Evolutionary conservation across 306 rosid species (phyloP), one percentile per base, ranked within the genome.

Genomic region (Castanopsis chinensis): DNA sequence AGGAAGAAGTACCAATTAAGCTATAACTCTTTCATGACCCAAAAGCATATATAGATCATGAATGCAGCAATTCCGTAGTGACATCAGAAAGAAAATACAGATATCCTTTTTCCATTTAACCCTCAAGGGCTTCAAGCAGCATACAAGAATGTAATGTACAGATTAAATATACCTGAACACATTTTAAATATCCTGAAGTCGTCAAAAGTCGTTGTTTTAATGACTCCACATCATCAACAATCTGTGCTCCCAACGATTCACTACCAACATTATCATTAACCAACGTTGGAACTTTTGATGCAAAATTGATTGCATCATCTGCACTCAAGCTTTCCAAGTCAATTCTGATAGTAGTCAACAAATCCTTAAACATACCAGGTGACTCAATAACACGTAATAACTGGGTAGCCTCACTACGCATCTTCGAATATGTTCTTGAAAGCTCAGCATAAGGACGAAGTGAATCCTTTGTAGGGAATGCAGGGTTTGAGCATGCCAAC

Each of bases 101-200:
- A 8, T 11, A 76, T 35, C 56, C 18, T 60, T 19, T 25, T 43
- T 28, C 25, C 57, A 53, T 58, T 49, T 49, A 61, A 45, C 49
- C 30, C 6, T 14, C 35, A 28, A 63, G 41, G 69, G 30, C 20
- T 28, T 63, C n/a, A 28, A 28, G 67, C 32, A 23, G 32, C 69
- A 57, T 28, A 32, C 41, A 76, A 72, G 68, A 85, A 70, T 33
- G 73, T 55, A 7, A 25, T 5, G 49, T 59, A 32, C 30, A 69
- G 69, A 75, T 72, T 33, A 77, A 77, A 73, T 78, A 82, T 88
- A 95, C 99, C 99, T 95, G 97, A 72, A 95, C 99, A 86, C 99
- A 95, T 87, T 95, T 95, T 71, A 95, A 89, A 85, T 92, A 95
- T 61, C 99, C 97, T 14, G 98, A 89, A 63, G 98, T 95, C 30